Percentiles rank a stretch among this genome's conserved stretches.
Evolutionary conservation across 1,284 basidiomycete genomes (phyloP).

Genomic region (Puccinia novopanici): DNA sequence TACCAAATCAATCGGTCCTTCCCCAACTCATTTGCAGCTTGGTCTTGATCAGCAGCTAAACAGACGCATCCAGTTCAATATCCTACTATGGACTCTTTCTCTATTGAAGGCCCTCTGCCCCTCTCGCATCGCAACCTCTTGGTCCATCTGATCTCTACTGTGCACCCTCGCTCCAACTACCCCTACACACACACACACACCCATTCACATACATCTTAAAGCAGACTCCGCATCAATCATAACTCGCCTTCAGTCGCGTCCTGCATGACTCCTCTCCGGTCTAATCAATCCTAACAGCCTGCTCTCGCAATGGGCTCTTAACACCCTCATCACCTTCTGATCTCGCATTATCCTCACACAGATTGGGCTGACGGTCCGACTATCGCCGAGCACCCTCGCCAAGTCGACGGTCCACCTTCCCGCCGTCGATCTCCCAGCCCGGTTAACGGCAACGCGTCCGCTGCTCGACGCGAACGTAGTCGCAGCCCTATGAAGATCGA

Average conservation of each 20-base stretch:
- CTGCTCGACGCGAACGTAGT: slow-evolving; percentile 27
- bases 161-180: not conserved
- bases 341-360: slow-evolving; percentile 7
- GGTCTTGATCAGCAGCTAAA: too few species aligned
- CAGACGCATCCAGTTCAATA: too few species aligned
- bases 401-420: not conserved
- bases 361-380: slow-evolving; percentile 50
- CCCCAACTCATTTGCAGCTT: too few species aligned
- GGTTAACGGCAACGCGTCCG: not conserved
- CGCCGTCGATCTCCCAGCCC: slow-evolving; percentile 29
- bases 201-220: not conserved
- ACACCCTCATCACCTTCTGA: slow-evolving; percentile 1
- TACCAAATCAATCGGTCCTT: too few species aligned
- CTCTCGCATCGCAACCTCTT: too few species aligned
- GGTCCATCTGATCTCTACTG: not conserved
- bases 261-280: slow-evolving; percentile 1
- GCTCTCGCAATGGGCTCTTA: slow-evolving; percentile 17
- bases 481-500: slow-evolving; percentile 35
- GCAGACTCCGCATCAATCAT: not conserved
- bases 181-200: not conserved
- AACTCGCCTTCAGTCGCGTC: slow-evolving; percentile 6
- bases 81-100: too few species aligned
- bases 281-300: slow-evolving; percentile 2
- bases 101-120: too few species aligned
- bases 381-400: not conserved